Conservation (phyloP, 495 filamentous ascomycete genomes). For the Tuber calosporum region DNA sequence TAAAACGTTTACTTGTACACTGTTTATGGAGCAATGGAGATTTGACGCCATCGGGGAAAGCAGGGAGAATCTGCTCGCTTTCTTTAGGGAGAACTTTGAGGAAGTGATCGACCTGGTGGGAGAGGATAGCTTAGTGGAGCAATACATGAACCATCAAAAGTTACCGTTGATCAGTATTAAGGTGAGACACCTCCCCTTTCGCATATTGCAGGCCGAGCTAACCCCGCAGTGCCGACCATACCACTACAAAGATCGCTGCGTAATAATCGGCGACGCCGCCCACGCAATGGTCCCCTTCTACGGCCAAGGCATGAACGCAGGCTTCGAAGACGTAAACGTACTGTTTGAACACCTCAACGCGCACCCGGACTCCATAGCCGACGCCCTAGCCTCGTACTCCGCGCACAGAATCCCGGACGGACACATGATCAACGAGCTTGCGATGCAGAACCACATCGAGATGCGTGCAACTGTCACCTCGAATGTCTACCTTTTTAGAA, state of each 20-base stretch:
- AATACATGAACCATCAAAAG: slow-evolving; percentile 74
- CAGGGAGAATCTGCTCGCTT: slow-evolving; percentile 53
- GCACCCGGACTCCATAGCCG: slow-evolving; percentile 46
- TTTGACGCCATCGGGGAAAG: slow-evolving; percentile 56
- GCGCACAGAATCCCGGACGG: slow-evolving; percentile 65
- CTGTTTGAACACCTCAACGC: slow-evolving; percentile 52
- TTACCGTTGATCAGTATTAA: slow-evolving; percentile 79
- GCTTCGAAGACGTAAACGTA: slow-evolving; percentile 75
- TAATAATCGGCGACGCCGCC: slow-evolving; percentile 87
- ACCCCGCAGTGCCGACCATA: slow-evolving; percentile 69
- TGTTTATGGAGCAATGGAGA: slow-evolving; percentile 66
- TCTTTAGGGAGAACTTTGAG: slow-evolving; percentile 76
- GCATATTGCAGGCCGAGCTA: not conserved
- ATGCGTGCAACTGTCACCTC: slow-evolving; percentile 79
- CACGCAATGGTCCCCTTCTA: slow-evolving; percentile 98
- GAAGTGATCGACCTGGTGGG: slow-evolving; percentile 80
- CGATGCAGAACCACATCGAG: slow-evolving; percentile 83
- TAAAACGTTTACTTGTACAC: slow-evolving; percentile 87
- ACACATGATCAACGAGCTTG: slow-evolving; percentile 85
- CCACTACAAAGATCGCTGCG: slow-evolving; percentile 66
- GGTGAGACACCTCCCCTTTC: not conserved
- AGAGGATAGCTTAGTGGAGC: slow-evolving; percentile 56
- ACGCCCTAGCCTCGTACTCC: slow-evolving; percentile 68
- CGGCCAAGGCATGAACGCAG: slow-evolving; percentile 81
- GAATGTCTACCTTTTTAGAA: slow-evolving; percentile 66